Conservation (phyloP, 2,329 filamentous ascomycete genomes). For the Zarea fungicola region DNA sequence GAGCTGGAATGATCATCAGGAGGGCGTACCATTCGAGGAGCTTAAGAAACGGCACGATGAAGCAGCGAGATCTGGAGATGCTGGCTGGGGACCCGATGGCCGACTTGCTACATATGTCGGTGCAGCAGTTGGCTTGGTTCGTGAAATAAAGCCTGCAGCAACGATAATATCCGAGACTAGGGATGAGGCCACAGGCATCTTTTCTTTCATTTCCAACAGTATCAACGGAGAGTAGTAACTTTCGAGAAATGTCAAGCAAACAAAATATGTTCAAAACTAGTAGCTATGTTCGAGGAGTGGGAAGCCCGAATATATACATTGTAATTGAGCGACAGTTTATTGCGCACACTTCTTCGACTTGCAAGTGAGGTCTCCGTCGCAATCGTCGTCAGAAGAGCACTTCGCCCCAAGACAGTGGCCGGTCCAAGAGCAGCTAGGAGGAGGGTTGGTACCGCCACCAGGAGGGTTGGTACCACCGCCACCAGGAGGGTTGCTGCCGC, state of each 20-base stretch:
- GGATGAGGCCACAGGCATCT: not conserved
- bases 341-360: not conserved
- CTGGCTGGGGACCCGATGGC: constrained; percentile 42
- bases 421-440: constrained; percentile 6
- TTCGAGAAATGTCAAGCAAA: not conserved
- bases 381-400: constrained; percentile 13
- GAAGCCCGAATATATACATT: not conserved
- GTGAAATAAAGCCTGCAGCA: constrained; percentile 32
- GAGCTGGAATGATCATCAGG: constrained; percentile 31
- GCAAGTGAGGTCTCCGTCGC: constrained; percentile 8
- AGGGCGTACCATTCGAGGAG: constrained; percentile 37
- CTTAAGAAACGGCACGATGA: constrained; percentile 39
- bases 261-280: not conserved
- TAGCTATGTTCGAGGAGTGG: no score
- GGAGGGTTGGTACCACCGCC: not conserved
- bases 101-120: constrained; percentile 47
- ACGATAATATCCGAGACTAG: constrained; percentile 27
- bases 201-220: no score
- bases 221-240: no score
- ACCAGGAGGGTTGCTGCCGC: not conserved
- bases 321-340: not conserved
- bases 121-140: constrained; percentile 39
- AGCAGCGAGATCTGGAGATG: constrained; percentile 33
- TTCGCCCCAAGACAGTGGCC: constrained; percentile 14
- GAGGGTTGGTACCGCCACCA: not conserved